These are phyloP conservation scores for Dothistroma septosporum DNA, from an alignment of 2,329 filamentous ascomycete species.

Conservation along the genomic window DNA sequence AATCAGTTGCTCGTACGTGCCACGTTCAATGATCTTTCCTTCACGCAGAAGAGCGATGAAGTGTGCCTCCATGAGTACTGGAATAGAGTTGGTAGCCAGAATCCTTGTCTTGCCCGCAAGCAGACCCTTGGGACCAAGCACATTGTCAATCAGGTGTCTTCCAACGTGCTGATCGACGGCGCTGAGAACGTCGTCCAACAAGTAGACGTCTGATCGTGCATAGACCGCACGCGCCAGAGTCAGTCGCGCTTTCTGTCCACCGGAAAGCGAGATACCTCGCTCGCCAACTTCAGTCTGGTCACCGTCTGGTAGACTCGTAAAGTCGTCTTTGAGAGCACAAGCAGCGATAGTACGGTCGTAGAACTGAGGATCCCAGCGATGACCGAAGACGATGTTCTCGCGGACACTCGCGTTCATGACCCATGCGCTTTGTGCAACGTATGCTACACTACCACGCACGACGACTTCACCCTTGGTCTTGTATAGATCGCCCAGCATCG, in stretches of 20 bases:
- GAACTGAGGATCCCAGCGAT: constrained; percentile 87
- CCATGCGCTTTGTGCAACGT: constrained; percentile 91
- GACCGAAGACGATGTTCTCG: constrained; percentile 95
- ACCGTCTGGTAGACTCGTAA: constrained; percentile 85
- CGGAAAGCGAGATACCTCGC: constrained; percentile 90
- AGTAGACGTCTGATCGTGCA: constrained; percentile 90
- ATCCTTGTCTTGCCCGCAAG: constrained; percentile 83
- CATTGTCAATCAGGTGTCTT: constrained; percentile 88
- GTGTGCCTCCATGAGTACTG: constrained; percentile 82
- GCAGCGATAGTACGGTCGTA: constrained; percentile 91
- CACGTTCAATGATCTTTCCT: constrained; percentile 77
- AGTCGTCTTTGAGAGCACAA: constrained; percentile 86
- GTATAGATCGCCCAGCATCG: constrained; percentile 86
- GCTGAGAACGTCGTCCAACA: constrained; percentile 89
- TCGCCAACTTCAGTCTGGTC: constrained; percentile 97
- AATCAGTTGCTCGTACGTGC: constrained; percentile 85
- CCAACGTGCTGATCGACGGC: constrained; percentile 99
- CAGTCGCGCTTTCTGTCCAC: constrained; percentile 91
- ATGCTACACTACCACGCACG: constrained; percentile 77
- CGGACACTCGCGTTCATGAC: constrained; percentile 97
- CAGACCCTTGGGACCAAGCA: constrained; percentile 79
- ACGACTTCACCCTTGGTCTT: constrained; percentile 80
- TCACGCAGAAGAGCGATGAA: constrained; percentile 82
- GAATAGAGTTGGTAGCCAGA: constrained; percentile 90
- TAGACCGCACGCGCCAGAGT: constrained; percentile 93